A percentile compares a stretch with the other conserved stretches of the same genome.
Conservation (phyloP, 2,329 filamentous ascomycete genomes). For the Huntiella bhutanensis region DNA sequence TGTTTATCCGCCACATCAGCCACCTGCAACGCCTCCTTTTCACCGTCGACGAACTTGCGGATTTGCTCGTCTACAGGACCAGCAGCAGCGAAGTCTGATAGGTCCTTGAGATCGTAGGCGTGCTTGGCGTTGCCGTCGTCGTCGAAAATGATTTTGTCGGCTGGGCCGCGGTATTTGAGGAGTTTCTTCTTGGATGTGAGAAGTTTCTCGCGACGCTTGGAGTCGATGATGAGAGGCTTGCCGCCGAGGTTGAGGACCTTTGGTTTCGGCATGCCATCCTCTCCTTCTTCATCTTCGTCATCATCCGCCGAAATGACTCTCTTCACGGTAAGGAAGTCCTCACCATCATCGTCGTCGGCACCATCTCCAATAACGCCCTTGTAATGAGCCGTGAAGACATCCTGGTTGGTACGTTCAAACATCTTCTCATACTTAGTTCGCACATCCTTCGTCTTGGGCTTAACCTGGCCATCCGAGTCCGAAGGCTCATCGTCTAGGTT, state of each 20-base stretch:
- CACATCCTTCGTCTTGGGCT: conserved; percentile 51
- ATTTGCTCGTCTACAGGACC: conserved; percentile 63
- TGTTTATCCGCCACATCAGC: conserved; percentile 74
- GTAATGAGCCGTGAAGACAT: conserved; percentile 88
- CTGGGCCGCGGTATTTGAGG: conserved; percentile 72
- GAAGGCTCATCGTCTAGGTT: conserved; percentile 38
- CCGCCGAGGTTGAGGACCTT: conserved; percentile 51
- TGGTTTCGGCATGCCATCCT: conserved; percentile 22
- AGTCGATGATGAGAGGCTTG: conserved; percentile 68
- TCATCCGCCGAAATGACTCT: conserved; percentile 60
- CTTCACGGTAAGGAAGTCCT: conserved; percentile 78
- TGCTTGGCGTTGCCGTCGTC: conserved; percentile 75
- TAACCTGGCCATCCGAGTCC: conserved; percentile 33
- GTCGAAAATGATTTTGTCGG: conserved; percentile 75
- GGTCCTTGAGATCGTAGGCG: conserved; percentile 73
- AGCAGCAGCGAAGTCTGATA: conserved; percentile 57
- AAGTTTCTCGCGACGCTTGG: conserved; percentile 88
- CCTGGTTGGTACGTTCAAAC: conserved; percentile 94
- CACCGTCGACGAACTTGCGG: conserved; percentile 56
- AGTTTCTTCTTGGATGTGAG: conserved; percentile 88
- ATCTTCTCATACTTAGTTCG: conserved; percentile 94
- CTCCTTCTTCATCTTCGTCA: conserved; percentile 30
- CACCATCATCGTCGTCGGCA: conserved; percentile 45
- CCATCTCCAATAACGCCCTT: conserved; percentile 53
- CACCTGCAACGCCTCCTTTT: conserved; percentile 49